Base-by-base conservation (phyloP, 192 early-diverging fungal species). In the Obelidium mucronatum region DNA sequence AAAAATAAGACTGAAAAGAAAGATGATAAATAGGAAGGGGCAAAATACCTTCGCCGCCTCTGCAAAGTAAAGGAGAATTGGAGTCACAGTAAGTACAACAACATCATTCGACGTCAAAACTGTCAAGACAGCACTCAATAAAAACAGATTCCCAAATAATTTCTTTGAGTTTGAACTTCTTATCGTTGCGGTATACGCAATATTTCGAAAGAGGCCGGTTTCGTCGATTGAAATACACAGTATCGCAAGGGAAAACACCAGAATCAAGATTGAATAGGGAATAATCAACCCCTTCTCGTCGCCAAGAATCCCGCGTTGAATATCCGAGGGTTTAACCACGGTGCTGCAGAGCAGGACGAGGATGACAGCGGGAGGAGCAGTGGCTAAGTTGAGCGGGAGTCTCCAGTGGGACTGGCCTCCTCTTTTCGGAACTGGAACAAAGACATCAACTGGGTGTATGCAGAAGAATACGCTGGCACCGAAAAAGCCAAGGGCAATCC, bases 191-290 rank as follows among this genome's bases (percentile, higher is more conserved):
- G 56, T 26, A 30, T 72, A 68, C 0, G 82, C 80, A 22, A 74
- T 24, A 31, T 44, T 44, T 15, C 35, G 58, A 30, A 86, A 89
- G 15, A 94, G 76, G 22, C 93, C 94, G 3, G 94, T 93, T 68
- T 93, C 82, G 77, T 95, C 95, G 15, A 95, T 83, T 37, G 91
- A 92, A 17, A 96, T 89, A 75, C 92, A 95, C 31, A 96, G 92
- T 74, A 94, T 93, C 0, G 95, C 94, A 87, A 79, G 34, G 22
- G 93, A 88, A 79, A 93, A 93, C 52, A 97, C 90, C 30, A 95
- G 86, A 13, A 95, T 87, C 63, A 97, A 84, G 3, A 97, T 90
- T 19, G 91, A 88, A 75, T 92, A 97, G 1, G 95, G 95, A 77
- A 92, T 77, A 24, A 94, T 82, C 11, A 17, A 55, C 11, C 37